A percentile compares a stretch with the other conserved stretches of the same genome.
Conservation (phyloP, 768 basidiomycete species). For the Cyathus striatus region DNA sequence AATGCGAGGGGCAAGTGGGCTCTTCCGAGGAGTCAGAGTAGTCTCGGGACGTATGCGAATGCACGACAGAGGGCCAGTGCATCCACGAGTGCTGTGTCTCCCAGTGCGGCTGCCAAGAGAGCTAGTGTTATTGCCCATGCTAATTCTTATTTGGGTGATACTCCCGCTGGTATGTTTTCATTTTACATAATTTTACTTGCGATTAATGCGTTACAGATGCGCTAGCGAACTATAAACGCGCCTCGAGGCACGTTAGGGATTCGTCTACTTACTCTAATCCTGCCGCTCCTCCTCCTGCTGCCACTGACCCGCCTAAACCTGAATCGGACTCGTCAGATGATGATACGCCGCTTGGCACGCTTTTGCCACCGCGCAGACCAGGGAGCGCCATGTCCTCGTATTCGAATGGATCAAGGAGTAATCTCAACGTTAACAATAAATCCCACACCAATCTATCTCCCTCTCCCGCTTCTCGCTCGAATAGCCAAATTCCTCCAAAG, state of each 20-base stretch:
- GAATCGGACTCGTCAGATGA: conserved; percentile 37
- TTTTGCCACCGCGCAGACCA: conserved; percentile 60
- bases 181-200: not conserved
- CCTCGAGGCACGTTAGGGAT: conserved; percentile 19
- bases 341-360: conserved; percentile 52
- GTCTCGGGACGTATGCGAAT: conserved; percentile 20
- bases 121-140: conserved; percentile 31
- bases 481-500: conserved; percentile 16
- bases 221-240: conserved; percentile 9
- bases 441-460: not conserved
- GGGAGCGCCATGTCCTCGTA: conserved; percentile 52
- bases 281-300: conserved; percentile 4
- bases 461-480: not conserved
- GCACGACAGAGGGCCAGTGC: conserved; percentile 44
- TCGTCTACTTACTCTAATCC: conserved; percentile 20
- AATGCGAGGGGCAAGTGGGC: conserved; percentile 6
- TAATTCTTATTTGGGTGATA: conserved; percentile 14
- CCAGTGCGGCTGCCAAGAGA: conserved; percentile 44
- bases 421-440: not conserved
- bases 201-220: conserved; percentile 4
- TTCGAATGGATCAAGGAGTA: conserved; percentile 17
- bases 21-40: conserved; percentile 26
- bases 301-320: not conserved
- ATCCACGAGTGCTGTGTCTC: conserved; percentile 55
- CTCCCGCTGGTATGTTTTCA: not conserved